A percentile compares a stretch with the other conserved stretches of the same genome.
These are phyloP conservation scores for Chloropicon primus DNA, from an alignment of 139 green algal genomes.

Conservation along the genomic window DNA sequence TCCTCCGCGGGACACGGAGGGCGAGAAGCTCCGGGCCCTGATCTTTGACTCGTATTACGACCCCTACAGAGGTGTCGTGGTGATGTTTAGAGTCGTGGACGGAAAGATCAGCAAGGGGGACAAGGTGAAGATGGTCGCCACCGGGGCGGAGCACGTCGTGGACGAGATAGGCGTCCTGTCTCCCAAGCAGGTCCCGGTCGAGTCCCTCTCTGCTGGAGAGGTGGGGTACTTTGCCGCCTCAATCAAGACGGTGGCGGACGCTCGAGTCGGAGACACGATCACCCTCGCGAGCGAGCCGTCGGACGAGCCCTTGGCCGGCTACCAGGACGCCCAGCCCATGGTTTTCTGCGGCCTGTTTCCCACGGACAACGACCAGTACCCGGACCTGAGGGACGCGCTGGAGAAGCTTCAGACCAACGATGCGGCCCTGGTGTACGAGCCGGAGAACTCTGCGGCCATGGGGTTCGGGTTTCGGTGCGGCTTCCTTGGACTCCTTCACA, in stretches of 20 bases:
- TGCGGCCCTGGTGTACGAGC: conserved; percentile 50
- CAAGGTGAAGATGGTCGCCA: conserved; percentile 80
- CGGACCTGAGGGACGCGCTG: conserved; percentile 82
- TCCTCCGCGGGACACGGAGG: conserved; percentile 38
- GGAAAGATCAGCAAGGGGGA: conserved; percentile 61
- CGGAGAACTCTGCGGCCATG: conserved; percentile 60
- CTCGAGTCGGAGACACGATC: conserved; percentile 91
- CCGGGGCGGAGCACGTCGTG: conserved; percentile 67
- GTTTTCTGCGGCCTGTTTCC: conserved; percentile 97
- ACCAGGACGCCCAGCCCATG: conserved; percentile 82
- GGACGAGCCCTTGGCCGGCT: conserved; percentile 36
- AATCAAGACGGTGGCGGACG: conserved; percentile 84
- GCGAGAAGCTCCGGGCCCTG: conserved; percentile 61
- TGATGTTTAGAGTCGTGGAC: conserved; percentile 76
- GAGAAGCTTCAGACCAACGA: conserved; percentile 98
- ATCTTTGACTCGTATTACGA: conserved; percentile 99
- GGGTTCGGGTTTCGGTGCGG: conserved; percentile 96
- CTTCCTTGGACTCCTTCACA: conserved; percentile 96
- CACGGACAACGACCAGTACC: conserved; percentile 45
- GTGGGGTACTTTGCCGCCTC: conserved; percentile 73
- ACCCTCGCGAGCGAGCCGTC: conserved; percentile 45
- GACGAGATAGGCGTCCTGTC: conserved; percentile 82
- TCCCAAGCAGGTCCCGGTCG: conserved; percentile 42
- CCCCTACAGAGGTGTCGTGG: conserved; percentile 67
- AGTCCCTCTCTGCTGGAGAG: not conserved